Base-by-base conservation (phyloP, 306 rosid species). In the Begonia masoniana region DNA sequence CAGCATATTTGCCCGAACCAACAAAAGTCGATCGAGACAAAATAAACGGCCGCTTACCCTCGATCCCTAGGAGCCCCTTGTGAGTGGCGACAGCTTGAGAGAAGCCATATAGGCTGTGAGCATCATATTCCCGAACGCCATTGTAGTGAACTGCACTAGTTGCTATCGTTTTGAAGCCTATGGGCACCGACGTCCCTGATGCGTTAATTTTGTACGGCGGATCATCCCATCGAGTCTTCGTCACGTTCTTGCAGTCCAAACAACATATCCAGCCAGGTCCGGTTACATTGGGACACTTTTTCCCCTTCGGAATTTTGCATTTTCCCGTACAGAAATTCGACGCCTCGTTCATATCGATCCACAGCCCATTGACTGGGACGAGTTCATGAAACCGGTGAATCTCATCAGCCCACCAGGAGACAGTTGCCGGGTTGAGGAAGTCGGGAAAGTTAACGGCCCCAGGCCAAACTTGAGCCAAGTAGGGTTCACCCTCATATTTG, bases 291-390 rank as follows among this genome's bases (percentile, higher is more conserved):
- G 96, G 96, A 57, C 99, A 91, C 54, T 58, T 56, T 71, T 62
- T 77, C 4, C 84, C 81, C 61, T 75, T 46, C 1, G 99, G 99
- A 62, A 91, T 73, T 54, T 13, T 71, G 79, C 96, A 91, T 73
- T 78, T 81, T 16, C 99, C 99, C 9, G 85, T 68, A 58, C 99
- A 91, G 78, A 91, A 86, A 66, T 86, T 91, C 0, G 96, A 91
- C 51, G 57, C 75, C 71, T 85, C 99, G 2, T 91, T 91, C 99
- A 91, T 91, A 87, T 91, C 99, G 56, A 91, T 83, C 99, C 99
- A 91, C 10, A 91, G 75, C 51, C 97, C 97, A 62, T 91, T 88
- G 42, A 85, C 85, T 8, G 99, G 99, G 52, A 79, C 92, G 31
- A 91, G 99, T 62, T 91, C 88, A 63, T 86, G 99, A 69, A 91